Evolutionary conservation across 345 rosid species (phyloP), one percentile per base, ranked within the genome.

Genomic region (Mangifera indica): DNA sequence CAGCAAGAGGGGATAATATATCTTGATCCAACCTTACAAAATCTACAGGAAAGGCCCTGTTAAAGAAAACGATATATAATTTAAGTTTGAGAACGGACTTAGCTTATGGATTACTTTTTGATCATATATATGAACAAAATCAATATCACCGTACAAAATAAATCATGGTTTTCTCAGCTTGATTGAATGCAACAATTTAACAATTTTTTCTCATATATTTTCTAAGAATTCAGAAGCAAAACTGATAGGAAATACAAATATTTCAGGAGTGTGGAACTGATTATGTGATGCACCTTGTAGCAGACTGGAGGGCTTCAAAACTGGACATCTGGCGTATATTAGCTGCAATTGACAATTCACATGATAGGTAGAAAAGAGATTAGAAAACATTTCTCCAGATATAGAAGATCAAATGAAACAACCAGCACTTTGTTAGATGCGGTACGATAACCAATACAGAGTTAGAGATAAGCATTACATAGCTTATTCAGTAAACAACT

Each of bases 11-110:
- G 44, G 97, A 88, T 69, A 92, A 71, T 62, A 92, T 92, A 81
- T 90, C 98, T 76, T 93, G 98, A 84, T 93, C 98, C 82, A 93
- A 78, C 74, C 98, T 85, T 71, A 93, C 87, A 85, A 87, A 90
- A 77, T 84, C 88, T 25, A 75, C 63, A 42, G 86, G 75, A 76
- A 64, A 67, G 63, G 72, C 68, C 78, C 81, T 79, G 74, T 53
- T 48, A 69, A 66, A 54, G 74, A 62, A 40, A 66, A 57, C 8
- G 29, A 26, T 26, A 18, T 48, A 67, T 29, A 10, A 21, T 57
- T 44, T 37, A 70, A 64, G 21, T 15, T 15, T 15, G 26, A 53
- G 44, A 49, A 42, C 22, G 4, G 4, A 6, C 14, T 5, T 66
- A 3, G 53, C 25, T 26, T 52, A 66, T 49, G 22, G 68, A 45